Base-by-base conservation (phyloP, 2,329 filamentous ascomycete genomes). In the Colletotrichum spinosum region DNA sequence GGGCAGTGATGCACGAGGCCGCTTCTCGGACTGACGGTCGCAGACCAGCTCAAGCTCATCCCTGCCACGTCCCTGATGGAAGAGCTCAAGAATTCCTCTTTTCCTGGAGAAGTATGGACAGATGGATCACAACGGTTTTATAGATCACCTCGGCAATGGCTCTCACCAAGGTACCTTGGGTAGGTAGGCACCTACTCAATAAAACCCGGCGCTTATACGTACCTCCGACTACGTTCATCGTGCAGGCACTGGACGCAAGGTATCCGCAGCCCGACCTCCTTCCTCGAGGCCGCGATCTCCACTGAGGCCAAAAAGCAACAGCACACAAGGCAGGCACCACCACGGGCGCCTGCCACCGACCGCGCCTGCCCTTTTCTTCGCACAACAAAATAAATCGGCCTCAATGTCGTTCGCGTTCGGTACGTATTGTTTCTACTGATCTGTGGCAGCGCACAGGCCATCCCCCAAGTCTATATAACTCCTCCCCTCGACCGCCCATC, bases 261-360 rank as follows among this genome's bases (percentile, higher is more conserved):
- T 34, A 34, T 33, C 46, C 5, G 7, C 11, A n/a, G 25, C 33
- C 15, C 17, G 39, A n/a, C 17, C 57, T 48, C 37, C 42, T 15
- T n/a, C 13, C 39, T 37, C 56, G 8, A n/a, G 13, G 15, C 33
- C 17, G 41, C 42, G 48, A 52, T 25, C 48, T 33, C 46, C 48
- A 60, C 48, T 64, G 60, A 63, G 60, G 60, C 60, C 54, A 62
- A 58, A 52, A 51, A 10, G 17, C 17, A 54, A 48, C 25, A 25
- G 25, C 25, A 46, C 11, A 11, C n/a, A 52, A 48, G 33, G 25
- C 35, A 49, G 56, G 25, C 45, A 42, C 37, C 45, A 46, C 55
- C 48, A 11, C 39, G 9, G 15, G 15, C 57, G 59, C 54, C 46
- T 58, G 15, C 39, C 10, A n/a, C 38, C 25, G 15, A 17, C 38